Percentiles rank a stretch among this genome's conserved stretches.
Evolutionary conservation across 2,329 filamentous ascomycete genomes (phyloP).

Genomic region (Colletotrichum salicis): DNA sequence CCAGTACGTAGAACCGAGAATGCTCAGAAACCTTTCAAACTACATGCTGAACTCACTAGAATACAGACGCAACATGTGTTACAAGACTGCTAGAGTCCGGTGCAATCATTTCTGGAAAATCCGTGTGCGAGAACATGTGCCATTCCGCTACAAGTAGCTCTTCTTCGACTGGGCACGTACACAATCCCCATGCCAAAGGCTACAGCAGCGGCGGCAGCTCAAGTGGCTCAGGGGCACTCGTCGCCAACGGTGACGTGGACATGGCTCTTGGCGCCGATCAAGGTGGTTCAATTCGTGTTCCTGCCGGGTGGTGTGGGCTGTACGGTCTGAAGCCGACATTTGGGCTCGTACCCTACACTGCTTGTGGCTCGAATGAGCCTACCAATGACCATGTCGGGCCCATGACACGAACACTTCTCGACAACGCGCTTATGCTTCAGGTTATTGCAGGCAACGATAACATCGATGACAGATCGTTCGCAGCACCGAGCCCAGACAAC

Average conservation of each 20-base stretch:
- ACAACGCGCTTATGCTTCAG: conserved; percentile 50
- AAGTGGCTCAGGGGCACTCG: conserved; percentile 45
- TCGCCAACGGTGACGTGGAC: conserved; percentile 41
- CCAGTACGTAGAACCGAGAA: background rate
- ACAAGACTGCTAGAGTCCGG: conserved; percentile 39
- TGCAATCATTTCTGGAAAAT: conserved; percentile 40
- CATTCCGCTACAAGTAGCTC: conserved; percentile 43
- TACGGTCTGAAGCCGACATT: conserved; percentile 52
- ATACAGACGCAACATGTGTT: conserved; percentile 17
- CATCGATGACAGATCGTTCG: conserved; percentile 48
- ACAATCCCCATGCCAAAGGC: conserved; percentile 40
- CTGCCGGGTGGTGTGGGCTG: conserved; percentile 44
- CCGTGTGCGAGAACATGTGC: conserved; percentile 45
- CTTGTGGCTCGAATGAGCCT: conserved; percentile 50
- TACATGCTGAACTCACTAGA: background rate
- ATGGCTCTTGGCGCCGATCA: conserved; percentile 46
- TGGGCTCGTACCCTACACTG: conserved; percentile 57
- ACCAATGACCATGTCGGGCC: conserved; percentile 58
- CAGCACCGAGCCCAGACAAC: conserved; percentile 49
- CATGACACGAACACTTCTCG: conserved; percentile 52
- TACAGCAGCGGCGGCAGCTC: conserved; percentile 45
- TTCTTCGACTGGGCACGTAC: conserved; percentile 43
- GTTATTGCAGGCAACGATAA: conserved; percentile 57
- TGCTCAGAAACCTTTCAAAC: accelerated
- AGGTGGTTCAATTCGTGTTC: conserved; percentile 46